Base-by-base conservation (phyloP, 805 yeast genomes). In the Yamadazyma nakazawae region DNA sequence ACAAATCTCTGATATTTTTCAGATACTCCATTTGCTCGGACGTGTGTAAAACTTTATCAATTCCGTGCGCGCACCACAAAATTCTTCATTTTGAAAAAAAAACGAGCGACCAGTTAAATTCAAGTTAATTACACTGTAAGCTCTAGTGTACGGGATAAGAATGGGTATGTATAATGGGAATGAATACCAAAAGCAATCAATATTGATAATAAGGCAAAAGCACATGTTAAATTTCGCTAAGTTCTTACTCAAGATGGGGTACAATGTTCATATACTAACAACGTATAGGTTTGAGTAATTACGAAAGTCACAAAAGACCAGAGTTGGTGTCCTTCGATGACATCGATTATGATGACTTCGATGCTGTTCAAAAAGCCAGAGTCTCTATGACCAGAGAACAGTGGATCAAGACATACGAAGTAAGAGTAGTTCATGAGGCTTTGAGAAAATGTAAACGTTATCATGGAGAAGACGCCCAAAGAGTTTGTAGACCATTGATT, bases 301-400 rank as follows among this genome's bases (percentile, higher is more conserved):
- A 72, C 61, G 66, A 57, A 31, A 58, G 67, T 56, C 81, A 77
- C 60, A 63, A 64, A 54, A 72, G 81, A 66, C 83, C 88, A 37
- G 88, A 84, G 57, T 75, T 79, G 57, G 92, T 86, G 46, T 87
- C 95, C 37, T 88, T 87, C 61, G 95, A 88, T 67, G 87, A 83
- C 53, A 85, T 88, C 54, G 85, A 85, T 70, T 88, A 88, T 67
- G 77, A 77, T 57, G 80, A 86, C 65, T 74, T 76, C 50, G 66
- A 70, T 13, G 82, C 81, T 54, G 78, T 88, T 42, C 79, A 80
- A 46, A 70, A 75, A 40, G 96, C 96, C n/a, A 88, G 88, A 72
- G 80, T 79, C 50, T 78, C 92, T 24, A 74, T 86, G 78, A 57
- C 85, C 46, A 82, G 89, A 66, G 95, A 87, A 66, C 94, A 88